phyloP scores from a whole-genome alignment of 495 filamentous ascomycete genomes.

The Penicillium angulare region DNA sequence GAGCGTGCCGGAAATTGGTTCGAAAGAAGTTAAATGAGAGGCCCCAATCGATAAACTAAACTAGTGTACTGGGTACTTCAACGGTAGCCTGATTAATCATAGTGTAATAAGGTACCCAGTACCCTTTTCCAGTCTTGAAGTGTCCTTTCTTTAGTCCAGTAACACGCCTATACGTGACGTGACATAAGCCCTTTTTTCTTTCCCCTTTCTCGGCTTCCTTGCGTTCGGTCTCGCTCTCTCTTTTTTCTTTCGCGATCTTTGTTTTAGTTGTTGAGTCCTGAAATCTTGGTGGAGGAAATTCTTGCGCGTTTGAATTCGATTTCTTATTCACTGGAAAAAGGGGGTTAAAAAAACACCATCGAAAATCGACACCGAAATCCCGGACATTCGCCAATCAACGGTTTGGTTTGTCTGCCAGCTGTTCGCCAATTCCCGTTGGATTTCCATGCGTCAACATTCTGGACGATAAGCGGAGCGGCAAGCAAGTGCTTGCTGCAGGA shows the following conservation, averaged over 20 bases:
- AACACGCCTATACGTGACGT: conserved; percentile 7
- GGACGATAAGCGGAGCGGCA: conserved; percentile 53
- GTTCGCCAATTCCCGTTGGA: conserved; percentile 28
- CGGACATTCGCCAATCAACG: conserved; percentile 7
- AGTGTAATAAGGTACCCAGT: conserved; percentile 5
- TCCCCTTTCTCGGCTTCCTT: conserved; percentile 11
- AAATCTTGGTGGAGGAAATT: background rate
- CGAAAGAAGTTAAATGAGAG: background rate
- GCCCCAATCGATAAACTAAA: background rate
- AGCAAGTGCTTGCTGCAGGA: conserved; percentile 56
- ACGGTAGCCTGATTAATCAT: background rate
- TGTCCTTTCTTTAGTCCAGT: too few relatives aligned
- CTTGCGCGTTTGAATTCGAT: background rate
- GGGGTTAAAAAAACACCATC: background rate
- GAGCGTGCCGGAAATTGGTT: background rate
- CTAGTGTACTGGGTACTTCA: background rate
- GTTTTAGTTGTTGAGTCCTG: background rate
- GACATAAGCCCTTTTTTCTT: conserved; percentile 15
- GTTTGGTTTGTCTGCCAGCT: conserved; percentile 24
- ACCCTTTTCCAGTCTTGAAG: too few relatives aligned
- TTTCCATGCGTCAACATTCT: conserved; percentile 55
- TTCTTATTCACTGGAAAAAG: background rate
- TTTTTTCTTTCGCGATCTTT: background rate
- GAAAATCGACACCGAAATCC: background rate
- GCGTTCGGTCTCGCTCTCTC: background rate